Evolutionary conservation across 768 basidiomycete genomes (phyloP).

Genomic region (Tephrocybe sp.): DNA sequence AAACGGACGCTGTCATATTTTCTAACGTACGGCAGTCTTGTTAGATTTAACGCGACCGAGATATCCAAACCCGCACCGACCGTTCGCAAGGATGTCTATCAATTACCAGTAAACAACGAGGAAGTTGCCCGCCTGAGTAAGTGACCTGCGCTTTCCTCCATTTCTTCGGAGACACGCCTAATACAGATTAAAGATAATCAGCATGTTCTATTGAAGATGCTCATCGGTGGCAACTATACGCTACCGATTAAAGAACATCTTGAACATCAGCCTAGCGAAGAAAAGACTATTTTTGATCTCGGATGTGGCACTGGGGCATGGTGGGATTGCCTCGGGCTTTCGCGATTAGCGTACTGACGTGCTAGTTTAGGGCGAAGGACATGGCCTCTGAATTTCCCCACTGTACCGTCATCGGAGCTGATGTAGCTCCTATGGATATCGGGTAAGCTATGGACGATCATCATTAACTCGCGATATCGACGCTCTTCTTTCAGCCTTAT

Average conservation of each 20-base stretch:
- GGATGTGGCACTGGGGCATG: constrained; percentile 6
- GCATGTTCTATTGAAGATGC: constrained; percentile 7
- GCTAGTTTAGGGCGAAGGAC: constrained; percentile 6
- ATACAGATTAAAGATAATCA: not conserved
- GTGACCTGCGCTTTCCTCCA: not conserved
- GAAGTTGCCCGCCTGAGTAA: constrained; percentile 5
- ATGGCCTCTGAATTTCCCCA: constrained; percentile 12
- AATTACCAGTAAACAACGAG: constrained; percentile 6
- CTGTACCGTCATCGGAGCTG: constrained; percentile 10
- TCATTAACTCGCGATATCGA: not conserved
- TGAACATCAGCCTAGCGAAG: not conserved
- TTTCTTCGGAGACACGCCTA: not conserved
- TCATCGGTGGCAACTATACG: constrained; percentile 6
- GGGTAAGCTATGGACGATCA: not conserved
- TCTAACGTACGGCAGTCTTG: not conserved
- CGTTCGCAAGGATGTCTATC: constrained; percentile 4
- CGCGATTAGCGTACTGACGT: not conserved
- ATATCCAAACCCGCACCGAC: not conserved
- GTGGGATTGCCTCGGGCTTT: not conserved
- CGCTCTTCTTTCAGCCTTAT: not conserved
- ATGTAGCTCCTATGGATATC: constrained; percentile 11
- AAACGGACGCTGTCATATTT: not conserved
- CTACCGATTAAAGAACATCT: not conserved
- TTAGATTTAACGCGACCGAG: not conserved
- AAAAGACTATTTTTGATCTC: constrained; percentile 1